phyloP scores from a whole-genome alignment of 2,329 filamentous ascomycete species.

The Botrytis tulipae region DNA sequence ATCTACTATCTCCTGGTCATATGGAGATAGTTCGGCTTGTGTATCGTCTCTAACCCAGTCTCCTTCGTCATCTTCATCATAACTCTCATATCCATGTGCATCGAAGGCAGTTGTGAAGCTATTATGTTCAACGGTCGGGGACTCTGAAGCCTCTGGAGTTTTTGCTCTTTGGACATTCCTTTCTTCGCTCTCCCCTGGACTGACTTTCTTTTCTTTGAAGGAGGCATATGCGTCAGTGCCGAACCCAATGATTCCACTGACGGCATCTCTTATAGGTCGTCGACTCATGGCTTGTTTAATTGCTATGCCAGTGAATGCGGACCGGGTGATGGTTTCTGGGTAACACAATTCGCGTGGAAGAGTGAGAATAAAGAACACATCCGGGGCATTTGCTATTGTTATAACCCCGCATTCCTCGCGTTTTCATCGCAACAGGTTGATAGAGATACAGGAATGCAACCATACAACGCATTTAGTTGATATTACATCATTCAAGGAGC shows the following conservation, averaged over 20 bases:
- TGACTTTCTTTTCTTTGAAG: constrained; percentile 11
- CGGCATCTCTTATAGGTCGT: neutral
- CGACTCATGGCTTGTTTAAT: neutral
- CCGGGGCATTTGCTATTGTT: neutral
- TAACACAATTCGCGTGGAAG: neutral
- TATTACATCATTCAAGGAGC: neutral
- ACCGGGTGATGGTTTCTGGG: neutral
- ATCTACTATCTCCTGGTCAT: neutral
- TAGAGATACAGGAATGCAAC: constrained; percentile 3
- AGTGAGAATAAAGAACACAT: neutral
- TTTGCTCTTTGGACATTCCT: neutral
- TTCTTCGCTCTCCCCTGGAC: neutral
- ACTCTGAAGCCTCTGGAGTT: neutral
- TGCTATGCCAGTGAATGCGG: neutral
- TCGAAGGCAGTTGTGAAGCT: neutral
- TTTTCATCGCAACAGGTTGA: neutral
- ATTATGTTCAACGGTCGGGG: neutral
- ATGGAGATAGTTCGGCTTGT: constrained; percentile 7
- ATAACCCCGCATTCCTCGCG: constrained; percentile 13
- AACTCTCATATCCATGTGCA: constrained; percentile 1
- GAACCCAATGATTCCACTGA: neutral
- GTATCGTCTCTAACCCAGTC: constrained; percentile 18
- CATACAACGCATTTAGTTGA: neutral
- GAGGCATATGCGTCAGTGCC: constrained; percentile 5
- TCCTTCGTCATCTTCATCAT: constrained; percentile 17